Evolutionary conservation across 192 early-diverging fungal genomes (phyloP).

Genomic region (Phycomyces blakesleeanus): DNA sequence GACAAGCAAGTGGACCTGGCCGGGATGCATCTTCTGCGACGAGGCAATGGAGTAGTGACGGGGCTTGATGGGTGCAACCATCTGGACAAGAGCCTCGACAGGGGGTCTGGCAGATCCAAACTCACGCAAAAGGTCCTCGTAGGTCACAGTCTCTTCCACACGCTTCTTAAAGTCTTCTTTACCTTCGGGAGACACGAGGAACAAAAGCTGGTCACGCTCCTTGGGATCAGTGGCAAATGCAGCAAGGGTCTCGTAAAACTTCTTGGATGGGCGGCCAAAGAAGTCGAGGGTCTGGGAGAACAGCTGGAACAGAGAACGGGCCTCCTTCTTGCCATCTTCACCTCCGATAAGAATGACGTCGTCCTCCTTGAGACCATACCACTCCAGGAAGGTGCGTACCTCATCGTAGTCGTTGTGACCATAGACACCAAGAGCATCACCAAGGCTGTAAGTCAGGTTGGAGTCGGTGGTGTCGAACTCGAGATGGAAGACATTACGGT

Average conservation of each 20-base stretch:
- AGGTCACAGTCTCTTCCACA: constrained; percentile 79
- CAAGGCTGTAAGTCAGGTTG: constrained; percentile 84
- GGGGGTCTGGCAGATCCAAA: constrained; percentile 79
- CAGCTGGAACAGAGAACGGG: constrained; percentile 72
- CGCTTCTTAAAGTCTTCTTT: constrained; percentile 75
- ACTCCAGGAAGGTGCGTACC: constrained; percentile 68
- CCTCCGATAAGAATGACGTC: constrained; percentile 59
- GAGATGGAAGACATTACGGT: constrained; percentile 96
- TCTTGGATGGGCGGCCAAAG: constrained; percentile 93
- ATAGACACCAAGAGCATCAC: constrained; percentile 91
- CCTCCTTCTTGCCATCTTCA: constrained; percentile 58
- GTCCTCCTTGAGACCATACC: constrained; percentile 67
- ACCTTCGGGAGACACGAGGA: constrained; percentile 67
- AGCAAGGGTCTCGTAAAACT: constrained; percentile 85
- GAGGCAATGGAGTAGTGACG: constrained; percentile 99
- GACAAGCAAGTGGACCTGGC: constrained; percentile 86
- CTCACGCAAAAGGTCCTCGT: constrained; percentile 82
- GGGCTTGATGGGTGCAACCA: constrained; percentile 88
- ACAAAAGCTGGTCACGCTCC: constrained; percentile 63
- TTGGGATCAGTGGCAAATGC: constrained; percentile 62
- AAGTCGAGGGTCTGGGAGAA: constrained; percentile 83
- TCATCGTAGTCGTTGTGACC: constrained; percentile 78
- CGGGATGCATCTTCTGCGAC: constrained; percentile 80
- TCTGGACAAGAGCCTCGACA: constrained; percentile 63
- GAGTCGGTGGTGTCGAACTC: constrained; percentile 85